These are phyloP conservation scores for Cucumis cinereus DNA, from an alignment of 306 rosid genomes.

Conservation along the genomic window DNA sequence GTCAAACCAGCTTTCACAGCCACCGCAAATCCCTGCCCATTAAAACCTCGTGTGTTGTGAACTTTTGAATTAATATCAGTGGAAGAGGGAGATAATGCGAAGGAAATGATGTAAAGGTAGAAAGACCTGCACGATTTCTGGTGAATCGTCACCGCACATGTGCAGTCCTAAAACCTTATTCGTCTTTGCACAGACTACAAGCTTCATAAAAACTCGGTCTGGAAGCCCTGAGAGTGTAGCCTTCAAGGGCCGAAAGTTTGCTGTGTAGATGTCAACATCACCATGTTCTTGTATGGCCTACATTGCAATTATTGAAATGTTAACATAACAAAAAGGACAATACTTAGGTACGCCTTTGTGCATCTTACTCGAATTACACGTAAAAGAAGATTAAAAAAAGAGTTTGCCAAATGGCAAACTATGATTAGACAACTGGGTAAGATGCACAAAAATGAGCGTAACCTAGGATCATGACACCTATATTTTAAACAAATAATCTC, in stretches of 20 bases:
- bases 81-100: background rate
- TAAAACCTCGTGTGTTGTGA: constrained; percentile 10
- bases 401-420: no score
- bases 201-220: constrained; percentile 78
- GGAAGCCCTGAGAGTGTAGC: constrained; percentile 96
- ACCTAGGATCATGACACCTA: background rate
- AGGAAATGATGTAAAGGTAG: background rate
- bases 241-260: constrained; percentile 85
- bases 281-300: constrained; percentile 75
- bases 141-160: constrained; percentile 92
- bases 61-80: constrained; percentile 4
- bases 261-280: constrained; percentile 67
- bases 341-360: no score
- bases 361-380: no score
- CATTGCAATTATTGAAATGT: constrained; percentile 8
- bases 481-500: constrained; percentile 3
- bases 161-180: constrained; percentile 67
- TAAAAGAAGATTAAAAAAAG: no score
- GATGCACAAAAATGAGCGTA: no score
- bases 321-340: background rate
- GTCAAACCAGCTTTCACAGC: constrained; percentile 91
- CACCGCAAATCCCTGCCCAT: constrained; percentile 81
- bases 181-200: constrained; percentile 68
- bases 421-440: no score
- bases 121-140: constrained; percentile 78